These are phyloP conservation scores for Pestalotiopsis sp. DNA, from an alignment of 2,329 filamentous ascomycete genomes.

Conservation along the genomic window DNA sequence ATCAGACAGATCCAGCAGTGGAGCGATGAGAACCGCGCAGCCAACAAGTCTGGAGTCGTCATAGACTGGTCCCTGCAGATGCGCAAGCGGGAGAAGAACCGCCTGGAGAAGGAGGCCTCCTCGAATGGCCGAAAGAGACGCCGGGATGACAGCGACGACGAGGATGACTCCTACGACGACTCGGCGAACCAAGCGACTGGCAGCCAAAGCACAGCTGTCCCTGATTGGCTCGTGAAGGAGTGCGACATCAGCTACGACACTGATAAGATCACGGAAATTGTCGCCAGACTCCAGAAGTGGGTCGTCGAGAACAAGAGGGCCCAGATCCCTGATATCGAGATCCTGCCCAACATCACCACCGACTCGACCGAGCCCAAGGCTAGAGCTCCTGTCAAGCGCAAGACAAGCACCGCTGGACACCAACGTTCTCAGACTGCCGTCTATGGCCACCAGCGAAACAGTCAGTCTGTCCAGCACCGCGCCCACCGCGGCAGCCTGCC, in stretches of 20 bases:
- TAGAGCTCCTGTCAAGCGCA: conserved; percentile 27
- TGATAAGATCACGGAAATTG: conserved; percentile 45
- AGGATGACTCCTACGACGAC: conserved; percentile 28
- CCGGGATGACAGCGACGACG: conserved; percentile 33
- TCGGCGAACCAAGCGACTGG: conserved; percentile 24
- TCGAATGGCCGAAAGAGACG: conserved; percentile 29
- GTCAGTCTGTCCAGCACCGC: conserved; percentile 21
- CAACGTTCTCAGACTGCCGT: conserved; percentile 37
- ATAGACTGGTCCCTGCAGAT: conserved; percentile 62
- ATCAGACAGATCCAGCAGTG: conserved; percentile 63
- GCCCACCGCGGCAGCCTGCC: conserved; percentile 12
- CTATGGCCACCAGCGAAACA: conserved; percentile 23
- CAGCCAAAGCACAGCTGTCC: conserved; percentile 38
- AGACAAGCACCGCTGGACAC: conserved; percentile 23
- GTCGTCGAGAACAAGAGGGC: conserved; percentile 41
- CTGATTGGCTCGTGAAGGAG: conserved; percentile 48
- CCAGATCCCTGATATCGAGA: conserved; percentile 59
- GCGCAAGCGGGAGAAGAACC: conserved; percentile 64
- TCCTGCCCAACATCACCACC: conserved; percentile 54
- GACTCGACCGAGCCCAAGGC: conserved; percentile 29
- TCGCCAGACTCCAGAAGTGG: conserved; percentile 43
- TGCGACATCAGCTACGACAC: conserved; percentile 50
- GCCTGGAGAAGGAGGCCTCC: conserved; percentile 44
- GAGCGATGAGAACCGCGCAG: conserved; percentile 50
- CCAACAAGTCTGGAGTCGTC: conserved; percentile 44